These are phyloP conservation scores for Beauveria asiatica DNA, from an alignment of 2,329 filamentous ascomycete species.

Conservation along the genomic window DNA sequence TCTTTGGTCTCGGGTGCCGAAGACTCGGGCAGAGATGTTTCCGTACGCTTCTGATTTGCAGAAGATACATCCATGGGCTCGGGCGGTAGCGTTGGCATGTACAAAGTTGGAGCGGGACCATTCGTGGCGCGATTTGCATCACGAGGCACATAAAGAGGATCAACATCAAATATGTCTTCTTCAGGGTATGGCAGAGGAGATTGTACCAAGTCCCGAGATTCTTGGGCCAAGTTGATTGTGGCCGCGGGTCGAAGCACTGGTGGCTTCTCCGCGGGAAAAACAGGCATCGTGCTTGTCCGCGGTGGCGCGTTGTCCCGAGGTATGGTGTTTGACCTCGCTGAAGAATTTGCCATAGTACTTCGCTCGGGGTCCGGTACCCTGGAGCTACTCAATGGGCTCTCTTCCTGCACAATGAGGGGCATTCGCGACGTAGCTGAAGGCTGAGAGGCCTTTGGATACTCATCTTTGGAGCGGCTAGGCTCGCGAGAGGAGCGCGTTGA, in stretches of 20 bases:
- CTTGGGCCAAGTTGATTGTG: background rate
- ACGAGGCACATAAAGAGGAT: slow-evolving; percentile 15
- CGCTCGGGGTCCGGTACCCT: background rate
- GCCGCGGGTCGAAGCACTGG: background rate
- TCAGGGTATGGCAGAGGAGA: slow-evolving; percentile 29
- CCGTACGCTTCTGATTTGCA: background rate
- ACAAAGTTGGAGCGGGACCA: slow-evolving; percentile 12
- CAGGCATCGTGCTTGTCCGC: slow-evolving; percentile 6
- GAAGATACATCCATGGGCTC: background rate
- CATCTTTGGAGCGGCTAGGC: slow-evolving; percentile 33
- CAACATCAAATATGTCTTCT: slow-evolving; percentile 22
- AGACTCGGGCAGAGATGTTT: background rate
- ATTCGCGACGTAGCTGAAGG: slow-evolving; percentile 24
- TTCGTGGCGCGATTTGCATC: background rate
- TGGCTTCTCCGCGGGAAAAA: slow-evolving; percentile 6
- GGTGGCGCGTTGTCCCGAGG: background rate
- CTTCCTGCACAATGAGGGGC: slow-evolving; percentile 29
- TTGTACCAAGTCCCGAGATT: slow-evolving; percentile 7
- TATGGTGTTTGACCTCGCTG: background rate
- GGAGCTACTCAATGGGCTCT: slow-evolving; percentile 15
- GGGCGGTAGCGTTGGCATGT: slow-evolving; percentile 18
- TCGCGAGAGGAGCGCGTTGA: slow-evolving; percentile 19
- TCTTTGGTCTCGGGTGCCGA: slow-evolving; percentile 19
- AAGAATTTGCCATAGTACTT: background rate
- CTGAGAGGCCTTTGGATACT: slow-evolving; percentile 24